Evolutionary conservation across 176 grass and related monocot genomes (phyloP), one percentile per base, ranked within the genome.

Genomic region (Paspalum notatum): DNA sequence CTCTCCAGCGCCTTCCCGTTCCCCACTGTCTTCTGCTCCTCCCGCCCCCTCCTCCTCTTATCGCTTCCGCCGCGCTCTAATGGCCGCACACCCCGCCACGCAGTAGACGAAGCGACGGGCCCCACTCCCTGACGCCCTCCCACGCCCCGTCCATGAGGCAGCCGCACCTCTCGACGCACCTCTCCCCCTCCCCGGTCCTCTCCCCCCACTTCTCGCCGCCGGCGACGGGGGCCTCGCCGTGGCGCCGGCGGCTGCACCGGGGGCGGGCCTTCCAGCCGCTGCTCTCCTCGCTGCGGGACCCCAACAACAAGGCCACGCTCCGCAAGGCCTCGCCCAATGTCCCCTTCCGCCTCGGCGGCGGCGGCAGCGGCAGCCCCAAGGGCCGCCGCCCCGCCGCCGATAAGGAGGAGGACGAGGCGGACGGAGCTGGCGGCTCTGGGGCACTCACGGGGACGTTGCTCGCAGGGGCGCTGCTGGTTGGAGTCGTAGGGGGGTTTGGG

Each of bases 401-500:
- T 22, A 37, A 65, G 71, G 56, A 77, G 68, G 54, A 58, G 50
- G n/a, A 58, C 57, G 84, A 62, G 68, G 89, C 49, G 12, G 72
- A 75, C 17, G 39, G 50, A 3, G 82, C n/a, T 14, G 80, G 79
- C 12, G 75, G 75, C 7, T 49, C 62, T 7, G 83, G 73, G 37
- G 90, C 90, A 0, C 32, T 99, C 62, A 93, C 90, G 15, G 93
- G 97, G 50, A 93, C 97, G 45, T 76, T 99, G 32, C 86, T 99
- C 4, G 93, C 97, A 1, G 97, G 93, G 24, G 83, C 94, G 20
- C 83, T 99, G 8, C 49, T 99, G 53, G 79, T 93, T n/a, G 97
- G 89, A 47, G 4, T 99, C n/a, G 80, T 99, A 27, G 97, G 97
- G 18, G 96, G 93, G 44, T 93, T 99, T 72, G 93, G 97, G 43